These are phyloP conservation scores for Mycena galericulata DNA, from an alignment of 768 basidiomycete species.

Conservation along the genomic window DNA sequence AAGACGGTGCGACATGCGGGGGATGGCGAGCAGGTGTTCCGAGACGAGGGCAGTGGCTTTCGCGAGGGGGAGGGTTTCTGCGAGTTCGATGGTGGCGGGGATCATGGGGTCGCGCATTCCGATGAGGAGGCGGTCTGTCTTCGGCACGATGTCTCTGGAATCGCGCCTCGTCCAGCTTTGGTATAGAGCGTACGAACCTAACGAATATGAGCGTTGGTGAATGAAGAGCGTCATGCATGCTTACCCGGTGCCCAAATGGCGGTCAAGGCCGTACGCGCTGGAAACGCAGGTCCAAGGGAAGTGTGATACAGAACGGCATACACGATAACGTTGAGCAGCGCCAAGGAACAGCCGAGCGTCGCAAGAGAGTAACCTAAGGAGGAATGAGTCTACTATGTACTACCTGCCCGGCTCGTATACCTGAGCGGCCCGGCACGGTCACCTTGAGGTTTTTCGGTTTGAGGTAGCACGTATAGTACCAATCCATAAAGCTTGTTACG, in stretches of 20 bases:
- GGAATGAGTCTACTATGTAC: not conserved
- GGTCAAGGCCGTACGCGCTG: not conserved
- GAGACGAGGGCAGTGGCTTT: conserved; percentile 1
- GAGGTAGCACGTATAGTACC: conserved; percentile 10
- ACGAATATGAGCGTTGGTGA: not conserved
- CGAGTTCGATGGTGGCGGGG: conserved; percentile 18
- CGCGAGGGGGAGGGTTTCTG: not conserved
- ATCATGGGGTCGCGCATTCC: conserved; percentile 25
- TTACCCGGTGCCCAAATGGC: conserved; percentile 11
- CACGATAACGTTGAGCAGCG: not conserved
- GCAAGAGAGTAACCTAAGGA: not conserved
- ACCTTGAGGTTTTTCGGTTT: not conserved
- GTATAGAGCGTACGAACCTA: conserved; percentile 1
- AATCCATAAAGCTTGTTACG: conserved; percentile 13
- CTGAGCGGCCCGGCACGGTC: not conserved
- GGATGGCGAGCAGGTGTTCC: conserved; percentile 16
- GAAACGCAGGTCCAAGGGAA: not conserved
- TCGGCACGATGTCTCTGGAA: conserved; percentile 7
- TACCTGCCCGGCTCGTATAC: too few relatives aligned
- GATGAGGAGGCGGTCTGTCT: conserved; percentile 19
- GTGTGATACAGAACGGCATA: not conserved
- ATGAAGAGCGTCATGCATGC: not conserved
- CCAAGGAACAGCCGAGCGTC: conserved; percentile 2
- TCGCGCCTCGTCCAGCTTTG: not conserved
- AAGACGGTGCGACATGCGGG: conserved; percentile 23